Evolutionary conservation across 139 green algal species (phyloP).

Genomic region (Picochlorum costavermella): DNA sequence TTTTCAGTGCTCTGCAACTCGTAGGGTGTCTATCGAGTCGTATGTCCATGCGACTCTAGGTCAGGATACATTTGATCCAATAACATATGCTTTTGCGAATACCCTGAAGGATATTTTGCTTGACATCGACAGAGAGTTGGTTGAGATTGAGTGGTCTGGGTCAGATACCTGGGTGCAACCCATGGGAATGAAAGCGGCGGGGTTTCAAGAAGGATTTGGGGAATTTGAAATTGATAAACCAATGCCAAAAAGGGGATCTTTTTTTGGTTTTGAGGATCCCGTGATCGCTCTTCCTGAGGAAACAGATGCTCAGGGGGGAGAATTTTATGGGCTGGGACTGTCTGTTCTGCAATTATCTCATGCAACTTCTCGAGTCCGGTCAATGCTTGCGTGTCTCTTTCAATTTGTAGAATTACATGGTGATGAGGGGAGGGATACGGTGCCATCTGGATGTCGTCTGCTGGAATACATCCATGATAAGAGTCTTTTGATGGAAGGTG

Average conservation of each 20-base stretch:
- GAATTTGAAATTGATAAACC: not conserved
- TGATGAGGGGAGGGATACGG: no score
- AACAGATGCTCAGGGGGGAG: not conserved
- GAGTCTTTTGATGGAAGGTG: not conserved
- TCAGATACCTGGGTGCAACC: not conserved
- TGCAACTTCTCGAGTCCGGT: not conserved
- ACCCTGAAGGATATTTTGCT: not conserved
- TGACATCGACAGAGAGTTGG: not conserved
- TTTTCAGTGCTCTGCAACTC: not conserved
- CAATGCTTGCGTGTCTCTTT: not conserved
- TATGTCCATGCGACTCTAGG: not conserved
- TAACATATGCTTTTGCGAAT: not conserved
- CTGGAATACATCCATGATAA: not conserved
- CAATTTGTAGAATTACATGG: not conserved
- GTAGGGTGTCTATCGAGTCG: not conserved
- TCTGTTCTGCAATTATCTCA: slow-evolving; percentile 1
- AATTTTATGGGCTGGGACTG: not conserved
- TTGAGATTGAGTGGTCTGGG: not conserved
- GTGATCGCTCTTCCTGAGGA: not conserved
- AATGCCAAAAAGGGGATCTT: not conserved
- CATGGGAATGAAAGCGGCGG: not conserved
- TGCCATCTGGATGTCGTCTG: not conserved
- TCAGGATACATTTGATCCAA: not conserved
- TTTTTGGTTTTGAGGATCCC: no score
- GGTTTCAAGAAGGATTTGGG: not conserved